Percentiles rank a stretch among this genome's conserved stretches.
Evolutionary conservation across 2,329 filamentous ascomycete genomes (phyloP).

Genomic region (Monosporascus cannonballus): DNA sequence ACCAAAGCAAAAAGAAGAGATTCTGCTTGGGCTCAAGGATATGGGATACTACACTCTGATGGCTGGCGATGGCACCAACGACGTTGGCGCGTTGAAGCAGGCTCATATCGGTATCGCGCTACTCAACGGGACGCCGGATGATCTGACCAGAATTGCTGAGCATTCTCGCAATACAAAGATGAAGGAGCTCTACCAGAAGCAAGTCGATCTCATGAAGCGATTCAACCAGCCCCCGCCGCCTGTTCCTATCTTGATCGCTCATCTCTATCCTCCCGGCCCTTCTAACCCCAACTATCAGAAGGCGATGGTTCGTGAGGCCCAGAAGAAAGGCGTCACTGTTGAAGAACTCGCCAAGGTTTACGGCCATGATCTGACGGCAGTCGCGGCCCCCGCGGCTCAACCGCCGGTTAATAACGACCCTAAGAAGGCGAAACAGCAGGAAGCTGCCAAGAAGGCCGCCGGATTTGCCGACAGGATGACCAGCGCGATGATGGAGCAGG

Average conservation of each 20-base stretch:
- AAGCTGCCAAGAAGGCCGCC: constrained; percentile 65
- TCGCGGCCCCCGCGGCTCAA: constrained; percentile 62
- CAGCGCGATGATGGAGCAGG: constrained; percentile 79
- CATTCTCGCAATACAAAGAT: constrained; percentile 93
- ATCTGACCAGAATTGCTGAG: constrained; percentile 85
- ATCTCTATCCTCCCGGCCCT: constrained; percentile 87
- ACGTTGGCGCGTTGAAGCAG: constrained; percentile 95
- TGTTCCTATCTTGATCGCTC: constrained; percentile 85
- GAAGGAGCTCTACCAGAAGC: constrained; percentile 99
- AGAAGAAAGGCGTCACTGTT: constrained; percentile 65
- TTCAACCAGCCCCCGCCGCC: constrained; percentile 95
- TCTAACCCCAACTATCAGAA: constrained; percentile 91
- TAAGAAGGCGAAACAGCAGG: constrained; percentile 53
- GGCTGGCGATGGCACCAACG: constrained; percentile 97
- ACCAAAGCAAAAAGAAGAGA: constrained; percentile 98
- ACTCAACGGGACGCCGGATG: constrained; percentile 88
- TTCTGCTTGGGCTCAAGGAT: constrained; percentile 91
- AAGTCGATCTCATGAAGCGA: constrained; percentile 80
- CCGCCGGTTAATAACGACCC: constrained; percentile 48
- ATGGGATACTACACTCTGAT: constrained; percentile 97
- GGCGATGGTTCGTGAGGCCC: constrained; percentile 79
- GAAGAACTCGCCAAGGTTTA: constrained; percentile 50
- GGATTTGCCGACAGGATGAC: constrained; percentile 83
- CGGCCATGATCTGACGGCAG: constrained; percentile 54
- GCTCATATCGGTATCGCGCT: constrained; percentile 95